phyloP scores from a whole-genome alignment of 1,284 basidiomycete genomes.

The Cutaneotrichosporon sp. region DNA sequence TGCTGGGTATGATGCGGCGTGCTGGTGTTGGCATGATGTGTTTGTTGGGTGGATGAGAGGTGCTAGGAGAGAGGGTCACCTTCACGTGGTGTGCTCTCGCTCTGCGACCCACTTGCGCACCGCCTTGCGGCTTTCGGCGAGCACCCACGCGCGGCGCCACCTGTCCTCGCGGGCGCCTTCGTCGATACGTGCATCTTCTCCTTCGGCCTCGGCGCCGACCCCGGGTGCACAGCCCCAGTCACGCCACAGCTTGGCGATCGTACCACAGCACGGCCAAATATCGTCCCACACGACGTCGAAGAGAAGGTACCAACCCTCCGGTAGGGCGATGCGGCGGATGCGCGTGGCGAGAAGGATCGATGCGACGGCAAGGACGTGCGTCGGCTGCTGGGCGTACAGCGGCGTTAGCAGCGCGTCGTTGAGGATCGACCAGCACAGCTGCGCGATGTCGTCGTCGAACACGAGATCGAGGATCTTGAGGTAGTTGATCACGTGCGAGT shows the following conservation, averaged over 20 bases:
- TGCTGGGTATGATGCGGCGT: too few species aligned
- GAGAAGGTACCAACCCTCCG: constrained; percentile 78
- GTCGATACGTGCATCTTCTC: background rate
- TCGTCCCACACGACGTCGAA: constrained; percentile 84
- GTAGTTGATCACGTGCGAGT: constrained; percentile 93
- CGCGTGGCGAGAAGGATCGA: constrained; percentile 72
- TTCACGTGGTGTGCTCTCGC: constrained; percentile 25
- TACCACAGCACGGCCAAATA: constrained; percentile 70
- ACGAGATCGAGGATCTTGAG: constrained; percentile 77
- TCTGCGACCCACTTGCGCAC: constrained; percentile 54
- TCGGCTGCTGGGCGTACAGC: constrained; percentile 77
- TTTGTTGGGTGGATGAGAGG: background rate
- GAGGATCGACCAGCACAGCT: constrained; percentile 78
- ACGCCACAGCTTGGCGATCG: constrained; percentile 65
- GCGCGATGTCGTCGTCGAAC: constrained; percentile 62
- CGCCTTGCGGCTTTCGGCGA: constrained; percentile 35
- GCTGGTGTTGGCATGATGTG: background rate
- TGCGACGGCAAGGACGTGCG: constrained; percentile 81
- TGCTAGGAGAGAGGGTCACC: too few species aligned
- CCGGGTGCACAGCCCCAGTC: constrained; percentile 33
- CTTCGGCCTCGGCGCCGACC: constrained; percentile 44
- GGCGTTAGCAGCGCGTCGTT: constrained; percentile 92
- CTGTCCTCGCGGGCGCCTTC: constrained; percentile 48
- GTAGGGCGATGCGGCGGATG: constrained; percentile 64
- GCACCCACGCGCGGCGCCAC: constrained; percentile 58